phyloP scores from a whole-genome alignment of 148 eudicot species.

The Persicaria maculosa region DNA sequence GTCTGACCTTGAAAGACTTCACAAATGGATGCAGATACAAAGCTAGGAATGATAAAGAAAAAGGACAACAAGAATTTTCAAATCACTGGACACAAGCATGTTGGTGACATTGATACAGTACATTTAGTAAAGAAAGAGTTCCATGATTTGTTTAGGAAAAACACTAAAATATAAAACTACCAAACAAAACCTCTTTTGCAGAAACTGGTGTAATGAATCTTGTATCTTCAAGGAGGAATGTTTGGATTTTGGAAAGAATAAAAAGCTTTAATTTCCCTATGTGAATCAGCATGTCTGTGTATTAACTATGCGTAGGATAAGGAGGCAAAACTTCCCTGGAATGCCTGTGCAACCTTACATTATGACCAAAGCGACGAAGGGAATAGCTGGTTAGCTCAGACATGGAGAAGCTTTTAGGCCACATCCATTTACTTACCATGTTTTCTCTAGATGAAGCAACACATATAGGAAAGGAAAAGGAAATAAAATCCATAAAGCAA shows the following conservation, averaged over 20 bases:
- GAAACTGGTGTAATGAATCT: neutral
- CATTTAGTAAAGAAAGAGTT: neutral
- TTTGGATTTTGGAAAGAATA: neutral
- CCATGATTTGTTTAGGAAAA: too few species aligned
- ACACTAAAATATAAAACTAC: neutral
- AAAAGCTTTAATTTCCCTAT: neutral
- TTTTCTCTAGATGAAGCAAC: neutral
- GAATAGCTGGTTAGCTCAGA: too few species aligned
- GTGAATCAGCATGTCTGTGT: neutral
- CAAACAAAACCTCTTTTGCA: neutral
- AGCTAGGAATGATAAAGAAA: neutral
- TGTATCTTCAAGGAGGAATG: neutral
- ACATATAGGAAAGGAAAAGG: neutral
- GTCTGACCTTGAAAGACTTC: neutral
- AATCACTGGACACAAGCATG: neutral
- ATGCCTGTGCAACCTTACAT: neutral
- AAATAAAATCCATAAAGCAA: neutral
- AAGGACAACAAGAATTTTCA: neutral
- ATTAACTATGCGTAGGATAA: neutral
- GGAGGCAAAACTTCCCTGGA: neutral
- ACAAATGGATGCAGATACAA: neutral
- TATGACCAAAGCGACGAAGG: neutral
- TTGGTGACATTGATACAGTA: neutral
- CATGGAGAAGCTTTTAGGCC: neutral
- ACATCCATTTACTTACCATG: neutral